Base-by-base conservation (phyloP, 148 eudicot genomes). In the Spergularia bocconei region DNA sequence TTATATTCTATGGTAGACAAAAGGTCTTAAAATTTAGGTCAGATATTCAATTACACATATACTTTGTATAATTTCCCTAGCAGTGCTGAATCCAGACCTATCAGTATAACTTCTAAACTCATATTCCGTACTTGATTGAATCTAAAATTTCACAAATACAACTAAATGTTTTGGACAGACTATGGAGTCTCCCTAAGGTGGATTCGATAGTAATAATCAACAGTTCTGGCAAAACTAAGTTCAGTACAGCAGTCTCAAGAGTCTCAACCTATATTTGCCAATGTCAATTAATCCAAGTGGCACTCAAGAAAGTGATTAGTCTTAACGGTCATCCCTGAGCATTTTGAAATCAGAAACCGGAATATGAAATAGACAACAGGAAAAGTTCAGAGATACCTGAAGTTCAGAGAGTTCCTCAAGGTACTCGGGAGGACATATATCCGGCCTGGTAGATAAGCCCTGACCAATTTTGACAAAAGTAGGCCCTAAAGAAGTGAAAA, bases 391-490 rank as follows among this genome's bases (percentile, higher is more conserved):
- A 48, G 2, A 39, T 83, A 95, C 99, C 97, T 96, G 98, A 82
- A 96, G 83, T 80, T 92, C 85, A 50, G 98, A 74, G 36, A 96
- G 97, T 86, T 96, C 99, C 86, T 96, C 99, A 3, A 96, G 93
- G 75, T 85, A 96, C 83, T 87, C 97, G 25, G 99, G 83, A 11
- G 99, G 99, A 68, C 99, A 96, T 19, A 96, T 73, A 77, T 96
- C 99, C 51, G 99, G 99, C 69, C 99, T 84, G 55, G 99, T 95
- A 7, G 99, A 95, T 81, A 95, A 85, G 21, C 99, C 99, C 84
- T 96, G 99, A 33, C 99, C 98, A 75, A 96, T 86, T 84, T 96
- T 96, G 48, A 96, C 94, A 80, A 96, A 96, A 59, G 99, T 96
- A 57, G 99, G 99, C 14, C 99, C 98, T 79, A 96, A 78, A 53